A percentile compares a stretch with the other conserved stretches of the same genome.
Evolutionary conservation across 2,329 filamentous ascomycete genomes (phyloP).

Genomic region (Madurella fahalii): DNA sequence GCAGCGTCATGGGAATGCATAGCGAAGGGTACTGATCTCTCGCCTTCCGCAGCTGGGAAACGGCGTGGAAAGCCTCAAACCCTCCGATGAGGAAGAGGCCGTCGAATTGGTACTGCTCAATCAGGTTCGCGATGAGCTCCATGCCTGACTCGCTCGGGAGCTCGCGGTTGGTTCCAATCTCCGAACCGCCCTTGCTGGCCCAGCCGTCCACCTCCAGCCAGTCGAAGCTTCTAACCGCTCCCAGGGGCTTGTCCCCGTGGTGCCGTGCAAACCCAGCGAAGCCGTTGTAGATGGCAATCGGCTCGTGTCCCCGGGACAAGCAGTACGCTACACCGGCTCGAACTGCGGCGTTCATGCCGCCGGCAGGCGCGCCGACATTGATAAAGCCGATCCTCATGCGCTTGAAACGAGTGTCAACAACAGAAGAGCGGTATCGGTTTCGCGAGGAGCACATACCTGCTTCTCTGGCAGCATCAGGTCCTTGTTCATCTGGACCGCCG

Average conservation of each 20-base stretch:
- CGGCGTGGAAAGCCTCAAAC: constrained; percentile 92
- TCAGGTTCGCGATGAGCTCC: constrained; percentile 73
- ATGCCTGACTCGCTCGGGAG: constrained; percentile 83
- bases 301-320: constrained; percentile 83
- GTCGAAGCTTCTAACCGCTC: constrained; percentile 77
- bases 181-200: constrained; percentile 94
- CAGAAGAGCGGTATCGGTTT: background rate
- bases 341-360: constrained; percentile 97
- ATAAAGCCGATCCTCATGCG: constrained; percentile 92
- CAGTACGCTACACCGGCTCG: constrained; percentile 92
- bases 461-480: constrained; percentile 63
- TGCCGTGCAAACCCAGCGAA: constrained; percentile 92
- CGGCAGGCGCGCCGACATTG: constrained; percentile 92
- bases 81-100: constrained; percentile 89
- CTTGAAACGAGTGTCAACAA: constrained; percentile 42
- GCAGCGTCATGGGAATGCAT: constrained; percentile 84
- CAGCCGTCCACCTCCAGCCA: constrained; percentile 95
- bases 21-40: constrained; percentile 75
- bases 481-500: constrained; percentile 68
- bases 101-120: constrained; percentile 84
- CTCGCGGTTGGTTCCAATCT: constrained; percentile 96
- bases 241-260: constrained; percentile 75
- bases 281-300: constrained; percentile 90
- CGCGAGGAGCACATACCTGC: constrained; percentile 51
- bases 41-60: constrained; percentile 81